Evolutionary conservation across 257 asterid species (phyloP), one percentile per base, ranked within the genome.

Genomic region (Marsdenia floribunda): DNA sequence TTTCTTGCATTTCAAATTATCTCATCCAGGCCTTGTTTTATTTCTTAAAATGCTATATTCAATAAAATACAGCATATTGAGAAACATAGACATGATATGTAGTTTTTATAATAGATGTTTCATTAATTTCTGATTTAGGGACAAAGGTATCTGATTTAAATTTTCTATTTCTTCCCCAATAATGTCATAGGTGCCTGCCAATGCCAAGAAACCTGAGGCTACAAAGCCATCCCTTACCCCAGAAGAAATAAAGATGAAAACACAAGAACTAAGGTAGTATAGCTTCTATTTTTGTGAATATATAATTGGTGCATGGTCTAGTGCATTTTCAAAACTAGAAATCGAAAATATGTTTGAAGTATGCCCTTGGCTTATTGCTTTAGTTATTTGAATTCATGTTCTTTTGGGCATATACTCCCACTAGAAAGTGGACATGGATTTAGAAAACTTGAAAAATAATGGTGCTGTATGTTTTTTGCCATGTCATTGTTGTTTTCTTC

Each of bases 181-280:
- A 72, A 75, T 38, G 21, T 83, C 37, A 54, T 81, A 94, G 99
- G 96, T 89, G 72, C 86, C 97, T 70, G 88, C 73, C 70, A 83
- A 81, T 83, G 76, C 89, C 73, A 84, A 83, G 77, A 87, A 87
- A 66, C 69, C 84, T 50, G 96, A 78, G 87, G 85, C 90, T 79
- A 85, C 92, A 59, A 92, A 87, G 80, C 87, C 85, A 65, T 80
- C 91, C 67, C 96, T 92, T 73, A 92, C 98, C 52, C 92, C 96
- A 24, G 97, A 92, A 79, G 98, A 92, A 83, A 80, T 88, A 79
- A 85, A 85, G 82, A 80, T 74, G 80, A 95, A 92, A 77, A 72
- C 75, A 79, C 94, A 86, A 54, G 98, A 92, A 87, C 77, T 95
- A 73, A 92, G 90, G 97, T 90, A 84, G 46, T 75, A 54, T 15